Conservation (phyloP, 345 rosid genomes). For the Triadica sebifera region DNA sequence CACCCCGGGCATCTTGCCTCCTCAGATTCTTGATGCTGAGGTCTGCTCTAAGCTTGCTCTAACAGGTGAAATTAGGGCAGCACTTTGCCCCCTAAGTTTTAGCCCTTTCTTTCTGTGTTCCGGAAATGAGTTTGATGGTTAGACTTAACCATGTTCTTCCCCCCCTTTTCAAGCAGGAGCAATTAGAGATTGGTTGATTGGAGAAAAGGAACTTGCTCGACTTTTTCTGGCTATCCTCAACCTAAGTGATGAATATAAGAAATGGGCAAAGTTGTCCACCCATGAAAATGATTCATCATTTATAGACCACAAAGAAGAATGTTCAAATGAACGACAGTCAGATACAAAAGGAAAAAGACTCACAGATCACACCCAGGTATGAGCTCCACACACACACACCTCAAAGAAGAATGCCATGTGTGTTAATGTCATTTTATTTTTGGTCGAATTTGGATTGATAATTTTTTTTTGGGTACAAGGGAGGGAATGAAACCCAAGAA, state of each 20-base stretch:
- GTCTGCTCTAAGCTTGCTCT: constrained; percentile 72
- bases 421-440: too few relatives aligned
- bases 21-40: constrained; percentile 46
- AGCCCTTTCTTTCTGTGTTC: not conserved
- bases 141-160: not conserved
- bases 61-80: constrained; percentile 48
- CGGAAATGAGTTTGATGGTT: constrained; percentile 1
- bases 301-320: too few relatives aligned
- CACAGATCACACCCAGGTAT: too few relatives aligned
- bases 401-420: too few relatives aligned
- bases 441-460: too few relatives aligned
- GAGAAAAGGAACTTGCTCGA: constrained; percentile 51
- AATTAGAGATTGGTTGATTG: constrained; percentile 47
- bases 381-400: too few relatives aligned
- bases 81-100: not conserved
- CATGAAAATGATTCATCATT: too few relatives aligned
- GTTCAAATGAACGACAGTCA: too few relatives aligned
- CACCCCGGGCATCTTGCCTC: constrained; percentile 82
- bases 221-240: constrained; percentile 61
- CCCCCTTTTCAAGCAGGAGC: constrained; percentile 48
- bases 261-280: constrained; percentile 53
- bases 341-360: too few relatives aligned
- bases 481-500: too few relatives aligned
- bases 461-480: too few relatives aligned
- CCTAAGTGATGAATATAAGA: constrained; percentile 54